Conservation (phyloP, 2,329 filamentous ascomycete genomes). For the Sordariomycetes sp. region DNA sequence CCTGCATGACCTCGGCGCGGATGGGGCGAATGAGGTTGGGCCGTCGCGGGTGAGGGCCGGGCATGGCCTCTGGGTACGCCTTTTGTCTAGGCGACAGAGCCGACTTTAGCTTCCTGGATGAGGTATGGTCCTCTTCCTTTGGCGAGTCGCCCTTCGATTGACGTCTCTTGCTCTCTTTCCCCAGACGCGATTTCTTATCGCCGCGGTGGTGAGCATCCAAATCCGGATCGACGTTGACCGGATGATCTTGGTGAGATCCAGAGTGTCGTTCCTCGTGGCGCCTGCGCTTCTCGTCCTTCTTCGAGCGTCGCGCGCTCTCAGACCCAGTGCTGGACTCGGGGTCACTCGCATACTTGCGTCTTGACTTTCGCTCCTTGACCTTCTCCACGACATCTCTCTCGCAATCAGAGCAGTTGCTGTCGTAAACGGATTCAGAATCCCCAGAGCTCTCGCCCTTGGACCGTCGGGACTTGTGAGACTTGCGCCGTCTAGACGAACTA, state of each 20-base stretch:
- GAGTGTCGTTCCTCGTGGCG: background rate
- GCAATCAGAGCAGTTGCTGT: constrained; percentile 9
- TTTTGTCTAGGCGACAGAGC: constrained; percentile 4
- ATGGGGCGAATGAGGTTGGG: constrained; percentile 37
- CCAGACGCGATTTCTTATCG: constrained; percentile 3
- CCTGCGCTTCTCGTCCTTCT: constrained; percentile 1
- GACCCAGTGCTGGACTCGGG: constrained; percentile 1
- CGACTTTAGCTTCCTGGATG: constrained; percentile 6
- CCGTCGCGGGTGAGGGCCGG: constrained; percentile 19
- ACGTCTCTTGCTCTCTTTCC: background rate
- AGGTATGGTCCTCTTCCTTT: constrained; percentile 7
- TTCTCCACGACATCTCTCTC: constrained; percentile 15
- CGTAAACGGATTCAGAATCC: constrained; percentile 6
- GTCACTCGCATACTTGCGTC: constrained; percentile 5
- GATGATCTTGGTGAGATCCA: constrained; percentile 10
- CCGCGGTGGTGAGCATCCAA: constrained; percentile 12
- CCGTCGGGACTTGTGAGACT: background rate
- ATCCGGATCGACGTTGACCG: constrained; percentile 12
- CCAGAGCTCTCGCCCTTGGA: background rate
- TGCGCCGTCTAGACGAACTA: background rate
- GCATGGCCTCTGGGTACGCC: constrained; percentile 10
- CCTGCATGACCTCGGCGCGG: constrained; percentile 36
- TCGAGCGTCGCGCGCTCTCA: background rate
- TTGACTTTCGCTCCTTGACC: constrained; percentile 15
- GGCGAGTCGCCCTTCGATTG: background rate